Percentiles rank a stretch among this genome's conserved stretches.
Evolutionary conservation across 73 alveolate genomes (phyloP).

Genomic region (Breviolum minutum): DNA sequence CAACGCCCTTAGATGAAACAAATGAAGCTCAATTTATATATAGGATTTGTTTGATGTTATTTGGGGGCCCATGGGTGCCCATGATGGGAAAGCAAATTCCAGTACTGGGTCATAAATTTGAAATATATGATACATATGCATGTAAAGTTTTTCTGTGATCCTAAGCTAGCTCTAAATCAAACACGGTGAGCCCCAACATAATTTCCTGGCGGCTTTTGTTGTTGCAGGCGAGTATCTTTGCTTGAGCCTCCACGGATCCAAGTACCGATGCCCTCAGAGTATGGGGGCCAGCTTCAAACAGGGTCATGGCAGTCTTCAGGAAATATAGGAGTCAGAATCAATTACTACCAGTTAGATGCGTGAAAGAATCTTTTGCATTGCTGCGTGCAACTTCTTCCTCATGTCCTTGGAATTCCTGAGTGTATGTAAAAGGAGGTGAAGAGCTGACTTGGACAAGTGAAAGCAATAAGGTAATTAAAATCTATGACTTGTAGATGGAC

Average conservation of each 20-base stretch:
- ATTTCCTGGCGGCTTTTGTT: too few relatives aligned
- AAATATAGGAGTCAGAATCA: background rate
- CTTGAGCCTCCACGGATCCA: constrained; percentile 30
- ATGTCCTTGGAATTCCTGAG: background rate
- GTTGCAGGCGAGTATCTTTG: background rate
- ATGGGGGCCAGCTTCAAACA: background rate
- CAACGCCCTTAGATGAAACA: constrained; percentile 21
- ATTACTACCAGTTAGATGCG: background rate
- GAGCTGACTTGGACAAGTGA: too few relatives aligned
- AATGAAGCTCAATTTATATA: background rate
- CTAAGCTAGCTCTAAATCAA: background rate
- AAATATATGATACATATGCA: background rate
- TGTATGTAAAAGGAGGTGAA: background rate
- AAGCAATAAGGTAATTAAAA: background rate
- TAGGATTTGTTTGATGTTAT: background rate
- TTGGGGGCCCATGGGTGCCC: background rate
- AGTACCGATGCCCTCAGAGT: constrained; percentile 24
- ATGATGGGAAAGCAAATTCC: too few relatives aligned
- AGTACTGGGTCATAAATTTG: background rate
- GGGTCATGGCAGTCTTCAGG: background rate
- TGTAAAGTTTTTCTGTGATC: background rate
- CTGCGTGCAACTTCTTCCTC: background rate
- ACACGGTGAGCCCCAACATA: too few relatives aligned
- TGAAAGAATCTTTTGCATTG: background rate
- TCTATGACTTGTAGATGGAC: background rate